Conservation (phyloP, 305 asterid species). For the Fraxinus platypoda region DNA sequence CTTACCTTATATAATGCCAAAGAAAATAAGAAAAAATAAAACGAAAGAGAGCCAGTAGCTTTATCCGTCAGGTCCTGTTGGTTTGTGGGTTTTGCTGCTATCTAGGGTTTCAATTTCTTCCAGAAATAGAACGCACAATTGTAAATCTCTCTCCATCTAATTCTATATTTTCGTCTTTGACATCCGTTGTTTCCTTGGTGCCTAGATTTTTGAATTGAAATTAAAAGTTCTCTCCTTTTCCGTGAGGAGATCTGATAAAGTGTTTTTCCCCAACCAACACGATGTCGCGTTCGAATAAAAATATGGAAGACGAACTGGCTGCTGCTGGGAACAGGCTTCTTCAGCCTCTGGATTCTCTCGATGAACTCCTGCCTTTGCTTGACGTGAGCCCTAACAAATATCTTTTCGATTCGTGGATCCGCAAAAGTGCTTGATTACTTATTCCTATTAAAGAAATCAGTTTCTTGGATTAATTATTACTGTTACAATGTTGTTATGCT, state of each 20-base stretch:
- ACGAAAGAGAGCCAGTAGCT: background rate
- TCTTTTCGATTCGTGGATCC: background rate
- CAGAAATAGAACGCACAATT: background rate
- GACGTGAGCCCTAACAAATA: conserved; percentile 55
- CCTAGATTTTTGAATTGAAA: background rate
- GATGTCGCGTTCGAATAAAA: conserved; percentile 28
- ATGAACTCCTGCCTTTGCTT: conserved; percentile 65
- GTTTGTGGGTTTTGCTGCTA: background rate
- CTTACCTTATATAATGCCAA: background rate
- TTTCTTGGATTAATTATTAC: conserved; percentile 4
- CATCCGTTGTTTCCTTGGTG: background rate
- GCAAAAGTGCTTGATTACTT: background rate
- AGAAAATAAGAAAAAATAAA: background rate
- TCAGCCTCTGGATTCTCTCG: conserved; percentile 53
- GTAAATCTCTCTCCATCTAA: background rate
- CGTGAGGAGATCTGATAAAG: conserved; percentile 16
- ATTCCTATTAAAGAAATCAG: conserved; percentile 8
- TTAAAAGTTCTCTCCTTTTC: background rate
- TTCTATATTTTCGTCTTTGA: background rate
- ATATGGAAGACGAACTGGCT: conserved; percentile 54
- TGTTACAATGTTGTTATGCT: background rate
- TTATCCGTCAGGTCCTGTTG: background rate
- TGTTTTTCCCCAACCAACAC: background rate
- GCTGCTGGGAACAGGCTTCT: conserved; percentile 69
- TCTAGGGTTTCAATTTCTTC: conserved; percentile 1